phyloP scores from a whole-genome alignment of 1,284 basidiomycete genomes.

The Neonothopanus nambi region DNA sequence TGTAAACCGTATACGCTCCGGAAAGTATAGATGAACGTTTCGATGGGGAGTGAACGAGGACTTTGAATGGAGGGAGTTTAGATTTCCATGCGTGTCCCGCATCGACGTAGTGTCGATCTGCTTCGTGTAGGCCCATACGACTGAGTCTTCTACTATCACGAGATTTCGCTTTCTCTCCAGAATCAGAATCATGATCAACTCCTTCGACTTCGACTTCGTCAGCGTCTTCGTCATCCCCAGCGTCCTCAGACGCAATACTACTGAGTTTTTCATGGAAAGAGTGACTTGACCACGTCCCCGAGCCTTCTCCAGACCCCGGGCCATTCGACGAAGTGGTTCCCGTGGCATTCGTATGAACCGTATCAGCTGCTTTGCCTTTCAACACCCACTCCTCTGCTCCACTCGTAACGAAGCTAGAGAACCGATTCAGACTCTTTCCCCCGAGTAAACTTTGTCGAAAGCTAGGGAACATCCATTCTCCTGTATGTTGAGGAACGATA shows the following conservation, averaged over 20 bases:
- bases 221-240: constrained; percentile 32
- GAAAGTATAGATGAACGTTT: constrained; percentile 66
- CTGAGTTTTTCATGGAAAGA: constrained; percentile 24
- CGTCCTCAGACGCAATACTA: constrained; percentile 26
- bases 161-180: not conserved
- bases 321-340: not conserved
- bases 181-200: constrained; percentile 20
- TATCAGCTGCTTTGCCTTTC: constrained; percentile 46
- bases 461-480: constrained; percentile 73
- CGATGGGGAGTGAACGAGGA: constrained; percentile 79
- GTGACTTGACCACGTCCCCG: not conserved
- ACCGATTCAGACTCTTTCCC: constrained; percentile 77
- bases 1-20: constrained; percentile 76
- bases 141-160: constrained; percentile 34
- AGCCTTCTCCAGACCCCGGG: not conserved
- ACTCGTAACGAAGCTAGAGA: constrained; percentile 82
- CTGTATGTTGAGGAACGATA: constrained; percentile 70
- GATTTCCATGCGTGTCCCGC: constrained; percentile 73
- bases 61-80: constrained; percentile 68
- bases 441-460: constrained; percentile 72
- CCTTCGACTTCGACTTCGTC: constrained; percentile 39
- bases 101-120: constrained; percentile 73
- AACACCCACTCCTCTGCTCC: constrained; percentile 82
- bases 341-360: constrained; percentile 17
- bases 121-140: constrained; percentile 46